Evolutionary conservation across 257 asterid genomes (phyloP), one percentile per base, ranked within the genome.

Genomic region (Nicotiana noctiflora): DNA sequence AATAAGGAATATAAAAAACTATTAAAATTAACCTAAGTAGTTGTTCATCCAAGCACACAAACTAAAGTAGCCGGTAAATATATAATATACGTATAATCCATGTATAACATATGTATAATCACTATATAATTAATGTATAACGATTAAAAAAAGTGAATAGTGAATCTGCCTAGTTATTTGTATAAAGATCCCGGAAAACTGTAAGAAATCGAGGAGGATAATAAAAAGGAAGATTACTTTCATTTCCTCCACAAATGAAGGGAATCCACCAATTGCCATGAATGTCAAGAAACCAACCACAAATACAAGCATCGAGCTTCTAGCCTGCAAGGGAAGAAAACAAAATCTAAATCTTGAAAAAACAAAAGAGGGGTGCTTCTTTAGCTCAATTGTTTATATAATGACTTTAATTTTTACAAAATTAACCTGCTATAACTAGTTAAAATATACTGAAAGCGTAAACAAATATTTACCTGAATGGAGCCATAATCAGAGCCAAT

Each of bases 221-320:
- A 5, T 2, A n/a, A 18, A 34, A 37, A n/a, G 25, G 56, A 17
- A 8, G 12, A 44, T 17, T 84, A 89, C 95, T 80, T 91, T 91
- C 92, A 91, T 85, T 78, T 90, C 94, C 79, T 89, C 94, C 15
- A 88, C 90, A 60, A 91, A 91, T 11, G 94, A 91, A 83, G 93
- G 95, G 81, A 88, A 91, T 70, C 95, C 93, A 12, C 95, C 95
- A 53, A 91, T 91, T 6, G 92, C 88, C 95, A 91, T 88, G n/a
- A 89, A 91, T 32, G 93, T 89, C 82, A 91, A 79, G 87, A 90
- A 88, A 61, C 86, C 84, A 40, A 80, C 81, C 79, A 86, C 61
- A 82, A 68, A 91, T 80, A 82, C 72, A 15, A 84, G 66, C 96
- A 90, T 82, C 25, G 96, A 89, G 7, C 92, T 91, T 81, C 90